Conservation (phyloP, 2,329 filamentous ascomycete genomes). For the Exserohilum rostratum region DNA sequence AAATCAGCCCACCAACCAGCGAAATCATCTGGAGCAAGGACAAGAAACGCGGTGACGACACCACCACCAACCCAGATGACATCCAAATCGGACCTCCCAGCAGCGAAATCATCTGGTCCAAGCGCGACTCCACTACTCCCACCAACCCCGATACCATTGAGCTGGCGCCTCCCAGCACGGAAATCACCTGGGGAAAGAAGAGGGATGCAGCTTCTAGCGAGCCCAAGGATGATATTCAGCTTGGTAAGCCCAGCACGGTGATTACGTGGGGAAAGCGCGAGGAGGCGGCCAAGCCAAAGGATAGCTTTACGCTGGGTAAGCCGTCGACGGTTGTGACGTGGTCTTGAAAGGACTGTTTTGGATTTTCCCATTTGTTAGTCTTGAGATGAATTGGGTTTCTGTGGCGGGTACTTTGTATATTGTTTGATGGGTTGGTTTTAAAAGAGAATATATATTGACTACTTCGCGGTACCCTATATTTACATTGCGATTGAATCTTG, state of each 20-base stretch:
- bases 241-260: conserved; percentile 15
- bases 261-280: conserved; percentile 24
- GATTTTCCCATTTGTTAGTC: too few species aligned
- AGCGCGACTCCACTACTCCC: background rate
- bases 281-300: conserved; percentile 9
- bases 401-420: too few species aligned
- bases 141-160: conserved; percentile 12
- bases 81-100: background rate
- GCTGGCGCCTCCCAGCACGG: conserved; percentile 1
- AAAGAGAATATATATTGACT: background rate
- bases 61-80: background rate
- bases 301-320: conserved; percentile 20
- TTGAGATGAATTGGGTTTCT: too few species aligned
- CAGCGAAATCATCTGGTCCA: conserved; percentile 18
- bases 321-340: conserved; percentile 26
- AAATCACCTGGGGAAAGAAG: conserved; percentile 13
- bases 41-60: background rate
- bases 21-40: conserved; percentile 28
- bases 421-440: background rate
- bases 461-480: too few species aligned
- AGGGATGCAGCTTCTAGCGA: conserved; percentile 2
- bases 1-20: too few species aligned
- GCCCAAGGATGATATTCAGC: background rate
- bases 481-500: too few species aligned
- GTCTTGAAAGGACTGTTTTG: conserved; percentile 13